These are phyloP conservation scores for Gorgonomyces haynaldii DNA, from an alignment of 192 early-diverging fungal genomes.

Conservation along the genomic window DNA sequence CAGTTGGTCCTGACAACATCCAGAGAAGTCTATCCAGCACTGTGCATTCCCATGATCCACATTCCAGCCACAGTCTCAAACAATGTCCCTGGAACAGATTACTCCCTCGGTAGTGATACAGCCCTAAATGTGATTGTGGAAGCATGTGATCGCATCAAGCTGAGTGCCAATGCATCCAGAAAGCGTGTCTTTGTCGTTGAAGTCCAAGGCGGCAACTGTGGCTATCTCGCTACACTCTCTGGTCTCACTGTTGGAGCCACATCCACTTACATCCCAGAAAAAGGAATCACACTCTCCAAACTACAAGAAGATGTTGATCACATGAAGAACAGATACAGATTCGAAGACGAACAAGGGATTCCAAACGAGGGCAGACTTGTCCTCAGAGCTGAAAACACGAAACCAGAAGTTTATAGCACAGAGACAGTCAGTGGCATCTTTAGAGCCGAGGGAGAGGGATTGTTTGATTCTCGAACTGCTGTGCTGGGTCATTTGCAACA, in stretches of 20 bases:
- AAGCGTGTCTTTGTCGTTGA: constrained; percentile 94
- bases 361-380: constrained; percentile 74
- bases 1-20: constrained; percentile 59
- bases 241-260: constrained; percentile 82
- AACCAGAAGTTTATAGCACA: constrained; percentile 77
- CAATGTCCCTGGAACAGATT: constrained; percentile 96
- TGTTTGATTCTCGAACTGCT: constrained; percentile 83
- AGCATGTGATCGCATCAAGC: constrained; percentile 82
- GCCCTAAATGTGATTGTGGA: constrained; percentile 87
- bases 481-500: constrained; percentile 94
- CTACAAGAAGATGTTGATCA: constrained; percentile 81
- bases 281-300: constrained; percentile 63
- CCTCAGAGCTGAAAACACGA: constrained; percentile 49
- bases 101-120: constrained; percentile 88
- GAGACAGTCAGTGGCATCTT: constrained; percentile 76
- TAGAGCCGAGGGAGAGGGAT: constrained; percentile 70
- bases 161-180: constrained; percentile 79
- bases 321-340: constrained; percentile 60
- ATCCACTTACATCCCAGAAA: constrained; percentile 88
- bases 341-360: constrained; percentile 50
- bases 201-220: constrained; percentile 91
- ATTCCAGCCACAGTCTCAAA: constrained; percentile 94
- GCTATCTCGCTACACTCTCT: constrained; percentile 75
- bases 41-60: constrained; percentile 86
- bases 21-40: constrained; percentile 73